Evolutionary conservation across 2,329 filamentous ascomycete genomes (phyloP), one percentile per base, ranked within the genome.

Genomic region (Geosmithia flava): DNA sequence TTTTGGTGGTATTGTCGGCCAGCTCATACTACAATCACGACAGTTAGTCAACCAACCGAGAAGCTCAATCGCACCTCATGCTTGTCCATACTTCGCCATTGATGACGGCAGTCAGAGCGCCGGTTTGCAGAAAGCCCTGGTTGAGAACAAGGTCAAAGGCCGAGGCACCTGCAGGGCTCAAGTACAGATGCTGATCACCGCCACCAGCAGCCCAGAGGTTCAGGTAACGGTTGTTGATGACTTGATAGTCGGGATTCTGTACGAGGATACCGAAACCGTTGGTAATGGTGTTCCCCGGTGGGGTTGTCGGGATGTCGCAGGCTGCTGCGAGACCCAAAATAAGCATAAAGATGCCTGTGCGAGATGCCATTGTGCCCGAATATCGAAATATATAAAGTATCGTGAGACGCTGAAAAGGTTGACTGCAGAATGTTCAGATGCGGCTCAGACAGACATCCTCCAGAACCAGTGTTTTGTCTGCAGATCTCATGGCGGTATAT

Each of bases 1-100:
- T 61, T 56, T 71, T 71, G 41, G 68, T 71, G 3, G 68, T 71
- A 53, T 71, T 67, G 53, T 71, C 68, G 20, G 45, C 30, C 17
- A 41, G 10, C 45, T 40, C 30, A 20, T 47, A 29, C 59, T 56
- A n/a, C 55, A 37, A 37, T 27, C 23, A 5, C 23, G 8, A 27
- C 4, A 4, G 23, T 27, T 27, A 8, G 8, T 27, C 23, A 27
- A n/a, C n/a, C n/a, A 27, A 27, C 4, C 23, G 23, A 27, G 23
- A 27, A 27, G 23, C n/a, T n/a, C n/a, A n/a, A n/a, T n/a, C n/a
- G n/a, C n/a, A n/a, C n/a, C n/a, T n/a, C n/a, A n/a, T 4, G 41
- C 19, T 3, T 67, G 69, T 48, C 48, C 59, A 8, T 19, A 69
- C 68, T 58, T 71, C 68, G 51, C 68, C 67, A 41, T 70, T 68